Percentiles rank a stretch among this genome's conserved stretches.
Evolutionary conservation across 2,329 filamentous ascomycete species (phyloP).

Genomic region (Aspergillus neotritici): DNA sequence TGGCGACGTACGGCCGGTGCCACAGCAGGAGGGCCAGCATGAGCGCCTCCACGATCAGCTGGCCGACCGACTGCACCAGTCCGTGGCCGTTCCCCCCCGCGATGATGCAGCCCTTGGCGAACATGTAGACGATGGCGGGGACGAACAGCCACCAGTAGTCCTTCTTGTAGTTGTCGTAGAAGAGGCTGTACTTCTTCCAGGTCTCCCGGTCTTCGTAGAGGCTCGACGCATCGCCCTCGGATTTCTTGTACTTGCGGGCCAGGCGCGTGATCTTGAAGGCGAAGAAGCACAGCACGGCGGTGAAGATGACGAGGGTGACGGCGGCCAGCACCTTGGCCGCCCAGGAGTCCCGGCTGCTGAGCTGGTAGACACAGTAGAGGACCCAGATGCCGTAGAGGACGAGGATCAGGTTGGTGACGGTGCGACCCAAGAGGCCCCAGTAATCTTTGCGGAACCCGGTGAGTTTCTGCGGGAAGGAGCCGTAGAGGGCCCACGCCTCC

Average conservation of each 20-base stretch:
- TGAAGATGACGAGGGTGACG: slow-evolving; percentile 75
- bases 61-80: slow-evolving; percentile 69
- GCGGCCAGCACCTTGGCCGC: slow-evolving; percentile 78
- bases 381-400: slow-evolving; percentile 93
- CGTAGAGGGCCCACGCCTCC: slow-evolving; percentile 85
- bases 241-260: slow-evolving; percentile 66
- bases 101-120: slow-evolving; percentile 79
- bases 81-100: slow-evolving; percentile 82
- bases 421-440: slow-evolving; percentile 85
- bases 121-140: slow-evolving; percentile 82
- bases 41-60: slow-evolving; percentile 72
- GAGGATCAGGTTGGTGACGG: slow-evolving; percentile 83
- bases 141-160: slow-evolving; percentile 97
- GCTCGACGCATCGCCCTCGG: slow-evolving; percentile 64
- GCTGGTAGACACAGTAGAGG: slow-evolving; percentile 92
- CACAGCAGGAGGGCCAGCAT: slow-evolving; percentile 77
- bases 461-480: slow-evolving; percentile 73
- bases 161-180: slow-evolving; percentile 94
- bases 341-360: slow-evolving; percentile 90
- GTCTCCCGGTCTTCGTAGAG: slow-evolving; percentile 85
- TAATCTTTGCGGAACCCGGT: slow-evolving; percentile 89
- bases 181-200: slow-evolving; percentile 94
- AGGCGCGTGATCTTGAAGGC: slow-evolving; percentile 74
- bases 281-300: slow-evolving; percentile 74
- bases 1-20: slow-evolving; percentile 79